Conservation (phyloP, 1,284 basidiomycete genomes). For the Hemileia vastatrix region DNA sequence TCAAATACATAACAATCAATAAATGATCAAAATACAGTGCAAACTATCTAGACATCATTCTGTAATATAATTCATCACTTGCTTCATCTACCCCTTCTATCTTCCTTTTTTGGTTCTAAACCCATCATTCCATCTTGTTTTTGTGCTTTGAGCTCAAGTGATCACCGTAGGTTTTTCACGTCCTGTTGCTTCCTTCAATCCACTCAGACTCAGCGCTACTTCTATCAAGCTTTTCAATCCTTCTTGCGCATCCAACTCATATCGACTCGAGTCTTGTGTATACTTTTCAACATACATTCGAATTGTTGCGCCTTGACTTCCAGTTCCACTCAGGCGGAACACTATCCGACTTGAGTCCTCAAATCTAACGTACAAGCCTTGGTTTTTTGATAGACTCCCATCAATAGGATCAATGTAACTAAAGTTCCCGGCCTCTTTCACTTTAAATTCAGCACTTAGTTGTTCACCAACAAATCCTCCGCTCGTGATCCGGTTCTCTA, state of each 20-base stretch:
- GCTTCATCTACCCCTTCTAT: too few species aligned
- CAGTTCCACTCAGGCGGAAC: slow-evolving; percentile 90
- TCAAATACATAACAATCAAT: too few species aligned
- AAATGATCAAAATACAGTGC: too few species aligned
- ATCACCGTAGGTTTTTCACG: slow-evolving; percentile 90
- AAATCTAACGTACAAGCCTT: slow-evolving; percentile 88
- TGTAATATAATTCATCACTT: too few species aligned
- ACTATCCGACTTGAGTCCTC: slow-evolving; percentile 84
- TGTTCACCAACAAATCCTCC: slow-evolving; percentile 59
- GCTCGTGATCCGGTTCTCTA: slow-evolving; percentile 62
- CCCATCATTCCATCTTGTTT: too few species aligned
- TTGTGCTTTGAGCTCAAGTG: too few species aligned
- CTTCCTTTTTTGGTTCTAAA: too few species aligned
- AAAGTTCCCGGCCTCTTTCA: slow-evolving; percentile 74
- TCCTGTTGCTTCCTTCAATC: slow-evolving; percentile 74
- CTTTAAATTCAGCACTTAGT: slow-evolving; percentile 64
- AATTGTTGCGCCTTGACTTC: slow-evolving; percentile 80
- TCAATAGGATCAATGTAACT: slow-evolving; percentile 97
- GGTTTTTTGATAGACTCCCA: slow-evolving; percentile 81
- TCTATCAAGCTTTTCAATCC: slow-evolving; percentile 92
- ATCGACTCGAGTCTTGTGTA: slow-evolving; percentile 66
- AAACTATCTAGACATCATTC: too few species aligned
- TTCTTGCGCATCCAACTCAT: slow-evolving; percentile 66
- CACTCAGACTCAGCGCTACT: slow-evolving; percentile 72
- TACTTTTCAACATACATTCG: slow-evolving; percentile 58